phyloP scores from a whole-genome alignment of 2,329 filamentous ascomycete genomes.

The Fusarium veterinarium region DNA sequence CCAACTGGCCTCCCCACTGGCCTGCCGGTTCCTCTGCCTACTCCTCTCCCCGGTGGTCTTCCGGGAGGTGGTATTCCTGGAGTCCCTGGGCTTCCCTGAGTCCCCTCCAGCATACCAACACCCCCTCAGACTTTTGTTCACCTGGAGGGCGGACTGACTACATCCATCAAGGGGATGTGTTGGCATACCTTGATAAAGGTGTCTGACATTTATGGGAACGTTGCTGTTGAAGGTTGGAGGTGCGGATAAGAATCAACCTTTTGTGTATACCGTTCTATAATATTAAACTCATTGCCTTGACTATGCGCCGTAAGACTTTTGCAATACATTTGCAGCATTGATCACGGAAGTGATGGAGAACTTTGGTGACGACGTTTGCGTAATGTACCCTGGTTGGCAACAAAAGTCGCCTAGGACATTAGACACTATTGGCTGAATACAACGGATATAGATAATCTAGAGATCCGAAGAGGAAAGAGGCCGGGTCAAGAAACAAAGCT shows the following conservation, averaged over 20 bases:
- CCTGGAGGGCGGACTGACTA: rapidly evolving
- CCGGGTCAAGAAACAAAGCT: background rate
- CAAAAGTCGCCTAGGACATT: no score
- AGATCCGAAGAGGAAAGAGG: rapidly evolving
- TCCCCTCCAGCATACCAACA: rapidly evolving
- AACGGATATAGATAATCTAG: no score
- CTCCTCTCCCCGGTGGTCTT: background rate
- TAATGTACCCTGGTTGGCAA: no score
- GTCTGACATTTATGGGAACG: rapidly evolving
- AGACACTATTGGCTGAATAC: rapidly evolving
- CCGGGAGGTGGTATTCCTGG: background rate
- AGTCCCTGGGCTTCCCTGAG: background rate
- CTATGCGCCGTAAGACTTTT: rapidly evolving
- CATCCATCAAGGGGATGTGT: rapidly evolving
- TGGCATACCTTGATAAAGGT: rapidly evolving
- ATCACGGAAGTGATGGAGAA: background rate
- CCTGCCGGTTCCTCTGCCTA: background rate
- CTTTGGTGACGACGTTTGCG: rapidly evolving
- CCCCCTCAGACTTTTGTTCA: rapidly evolving
- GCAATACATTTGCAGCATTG: background rate
- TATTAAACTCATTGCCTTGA: background rate
- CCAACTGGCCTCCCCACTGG: background rate
- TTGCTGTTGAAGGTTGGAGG: rapidly evolving
- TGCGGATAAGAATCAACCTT: rapidly evolving
- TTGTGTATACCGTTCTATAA: background rate